phyloP scores from a whole-genome alignment of 2,329 filamentous ascomycete genomes.

The Sclerotiophoma versabilis region DNA sequence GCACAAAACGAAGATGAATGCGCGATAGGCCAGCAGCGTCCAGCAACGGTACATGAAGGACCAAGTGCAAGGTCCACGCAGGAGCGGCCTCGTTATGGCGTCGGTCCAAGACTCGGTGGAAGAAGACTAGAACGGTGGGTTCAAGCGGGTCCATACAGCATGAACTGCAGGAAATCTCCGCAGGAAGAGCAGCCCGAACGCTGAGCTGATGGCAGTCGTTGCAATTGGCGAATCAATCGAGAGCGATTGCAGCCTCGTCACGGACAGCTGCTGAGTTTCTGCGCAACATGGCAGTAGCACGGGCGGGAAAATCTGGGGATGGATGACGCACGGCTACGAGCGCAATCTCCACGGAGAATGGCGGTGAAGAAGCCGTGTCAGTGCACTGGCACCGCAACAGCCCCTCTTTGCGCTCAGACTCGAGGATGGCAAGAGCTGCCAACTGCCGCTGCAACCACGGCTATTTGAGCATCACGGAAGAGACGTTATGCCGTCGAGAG shows the following conservation, averaged over 20 bases:
- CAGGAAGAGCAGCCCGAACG: constrained; percentile 12
- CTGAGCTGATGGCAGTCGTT: constrained; percentile 8
- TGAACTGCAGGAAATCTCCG: constrained; percentile 15
- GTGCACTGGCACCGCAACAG: constrained; percentile 26
- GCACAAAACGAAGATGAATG: constrained; percentile 27
- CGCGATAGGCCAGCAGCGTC: constrained; percentile 37
- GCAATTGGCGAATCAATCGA: constrained; percentile 12
- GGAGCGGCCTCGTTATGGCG: constrained; percentile 38
- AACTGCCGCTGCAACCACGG: constrained; percentile 11
- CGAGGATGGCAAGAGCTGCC: constrained; percentile 8
- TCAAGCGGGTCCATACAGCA: constrained; percentile 18
- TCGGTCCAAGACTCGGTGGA: constrained; percentile 39
- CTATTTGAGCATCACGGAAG: constrained; percentile 1
- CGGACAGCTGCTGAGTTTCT: constrained; percentile 15
- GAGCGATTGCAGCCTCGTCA: constrained; percentile 13
- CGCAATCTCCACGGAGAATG: constrained; percentile 34
- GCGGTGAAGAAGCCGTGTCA: constrained; percentile 31
- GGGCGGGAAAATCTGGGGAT: constrained; percentile 33
- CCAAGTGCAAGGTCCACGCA: constrained; percentile 29
- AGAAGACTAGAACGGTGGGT: constrained; percentile 13
- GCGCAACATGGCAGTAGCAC: constrained; percentile 27
- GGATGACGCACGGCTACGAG: constrained; percentile 36
- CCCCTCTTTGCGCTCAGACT: constrained; percentile 25
- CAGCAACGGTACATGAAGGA: constrained; percentile 36
- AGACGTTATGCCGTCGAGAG: neutral